Evolutionary conservation across 768 basidiomycete genomes (phyloP), one percentile per base, ranked within the genome.

Genomic region (Leucosporidium creatinivorum): DNA sequence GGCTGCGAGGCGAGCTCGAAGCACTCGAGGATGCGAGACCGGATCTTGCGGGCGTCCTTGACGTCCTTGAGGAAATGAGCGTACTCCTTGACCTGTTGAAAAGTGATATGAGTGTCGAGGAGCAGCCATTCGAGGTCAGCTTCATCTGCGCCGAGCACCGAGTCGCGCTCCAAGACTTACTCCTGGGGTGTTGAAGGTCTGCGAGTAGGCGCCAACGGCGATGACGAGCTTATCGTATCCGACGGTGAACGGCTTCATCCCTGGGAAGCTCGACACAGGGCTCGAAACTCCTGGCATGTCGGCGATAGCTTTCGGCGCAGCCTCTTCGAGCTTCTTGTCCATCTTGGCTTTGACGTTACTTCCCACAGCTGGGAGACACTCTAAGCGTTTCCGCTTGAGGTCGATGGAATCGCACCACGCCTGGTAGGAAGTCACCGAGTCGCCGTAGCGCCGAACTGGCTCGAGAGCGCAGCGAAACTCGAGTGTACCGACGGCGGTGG

Each of bases 1-100:
- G 91, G 91, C 72, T 90, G 87, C 72, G 86, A 87, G 3, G 91
- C 91, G 74, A 90, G 88, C 75, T 93, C 91, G 66, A 93, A 90
- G 76, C 87, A 87, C 85, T 69, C 69, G 57, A 73, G 62, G 30
- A 73, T 75, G 0, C 70, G 57, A 0, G 56, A 13, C 4, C 73
- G 64, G 33, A 73, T 76, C 25, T 59, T 62, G 12, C 69, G 58
- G 2, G 73, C 66, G 48, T 73, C 74, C 50, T 83, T 82, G 61
- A 90, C 84, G 67, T 90, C 86, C 77, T 91, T 91, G 25, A 92
- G 78, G 77, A 93, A 91, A 75, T 87, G 84, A 0, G 87, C 88
- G 70, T 89, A 81, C 72, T 91, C 85, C 77, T 91, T 89, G 10
- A 52, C 39, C 39, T 44, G 15, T 44, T 44, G 39, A 44, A 2